A percentile compares a stretch with the other conserved stretches of the same genome.
These are phyloP conservation scores for Aristolochia fimbriata DNA, from an alignment of 164 flowering plant species.

Conservation along the genomic window DNA sequence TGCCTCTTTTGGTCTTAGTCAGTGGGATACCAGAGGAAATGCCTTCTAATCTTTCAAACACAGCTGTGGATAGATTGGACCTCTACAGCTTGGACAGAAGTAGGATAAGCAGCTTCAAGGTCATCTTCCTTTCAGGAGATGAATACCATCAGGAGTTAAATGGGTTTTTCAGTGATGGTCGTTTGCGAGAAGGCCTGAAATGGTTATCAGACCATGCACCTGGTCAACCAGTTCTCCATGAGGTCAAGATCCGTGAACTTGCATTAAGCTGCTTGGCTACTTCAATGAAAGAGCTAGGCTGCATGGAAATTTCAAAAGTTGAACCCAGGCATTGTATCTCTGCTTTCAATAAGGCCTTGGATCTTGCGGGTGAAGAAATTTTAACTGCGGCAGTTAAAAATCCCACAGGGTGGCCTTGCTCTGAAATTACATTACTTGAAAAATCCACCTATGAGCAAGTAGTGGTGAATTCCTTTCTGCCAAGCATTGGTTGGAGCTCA, in stretches of 20 bases:
- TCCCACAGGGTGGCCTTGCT: constrained; percentile 70
- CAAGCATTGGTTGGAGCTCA: constrained; percentile 65
- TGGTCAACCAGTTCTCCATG: constrained; percentile 39
- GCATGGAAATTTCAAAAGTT: constrained; percentile 23
- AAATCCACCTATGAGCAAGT: constrained; percentile 30
- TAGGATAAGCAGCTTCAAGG: constrained; percentile 28
- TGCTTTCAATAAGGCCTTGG: constrained; percentile 69
- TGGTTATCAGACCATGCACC: constrained; percentile 78
- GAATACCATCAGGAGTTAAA: constrained; percentile 16
- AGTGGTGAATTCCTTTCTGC: constrained; percentile 33
- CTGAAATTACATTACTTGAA: constrained; percentile 54
- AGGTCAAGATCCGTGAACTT: constrained; percentile 44
- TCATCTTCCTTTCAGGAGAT: constrained; percentile 29
- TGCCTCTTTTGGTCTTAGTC: constrained; percentile 65
- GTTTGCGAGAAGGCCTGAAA: constrained; percentile 50
- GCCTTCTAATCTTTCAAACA: constrained; percentile 16
- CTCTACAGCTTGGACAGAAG: constrained; percentile 46
- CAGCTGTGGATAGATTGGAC: constrained; percentile 30
- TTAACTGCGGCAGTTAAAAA: constrained; percentile 38
- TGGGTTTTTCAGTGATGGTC: constrained; percentile 51
- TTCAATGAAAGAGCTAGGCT: constrained; percentile 32
- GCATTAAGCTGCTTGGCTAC: constrained; percentile 39
- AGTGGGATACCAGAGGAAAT: constrained; percentile 23
- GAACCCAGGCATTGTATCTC: constrained; percentile 54
- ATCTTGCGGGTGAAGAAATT: constrained; percentile 35